A percentile compares a stretch with the other conserved stretches of the same genome.
Conservation (phyloP, 495 filamentous ascomycete genomes). For the Talaromyces adpressus region DNA sequence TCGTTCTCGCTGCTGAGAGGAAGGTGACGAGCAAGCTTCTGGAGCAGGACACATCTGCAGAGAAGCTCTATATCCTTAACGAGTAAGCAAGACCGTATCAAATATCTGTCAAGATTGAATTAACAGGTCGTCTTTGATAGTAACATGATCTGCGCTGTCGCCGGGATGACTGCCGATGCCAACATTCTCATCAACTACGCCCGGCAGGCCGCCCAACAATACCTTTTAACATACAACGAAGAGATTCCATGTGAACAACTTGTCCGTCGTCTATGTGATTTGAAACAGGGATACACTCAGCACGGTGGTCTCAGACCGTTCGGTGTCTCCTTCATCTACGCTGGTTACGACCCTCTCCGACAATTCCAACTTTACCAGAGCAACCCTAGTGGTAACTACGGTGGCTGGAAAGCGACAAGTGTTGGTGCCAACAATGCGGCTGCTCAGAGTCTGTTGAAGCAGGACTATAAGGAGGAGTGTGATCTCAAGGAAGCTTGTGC, state of each 20-base stretch:
- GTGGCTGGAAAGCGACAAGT: slow-evolving; percentile 97
- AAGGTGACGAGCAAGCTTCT: slow-evolving; percentile 99
- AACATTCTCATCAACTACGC: slow-evolving; percentile 99
- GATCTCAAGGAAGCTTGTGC: slow-evolving; percentile 93
- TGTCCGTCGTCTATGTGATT: slow-evolving; percentile 90
- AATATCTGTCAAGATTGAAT: background rate
- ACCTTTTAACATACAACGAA: slow-evolving; percentile 98
- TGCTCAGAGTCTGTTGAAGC: slow-evolving; percentile 95
- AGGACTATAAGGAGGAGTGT: slow-evolving; percentile 98
- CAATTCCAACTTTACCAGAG: slow-evolving; percentile 99
- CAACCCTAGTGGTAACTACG: slow-evolving; percentile 99
- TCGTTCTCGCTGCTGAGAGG: slow-evolving; percentile 96
- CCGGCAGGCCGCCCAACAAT: slow-evolving; percentile 90
- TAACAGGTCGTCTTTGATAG: slow-evolving; percentile 34
- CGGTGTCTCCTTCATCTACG: slow-evolving; percentile 99
- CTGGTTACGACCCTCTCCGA: slow-evolving; percentile 87
- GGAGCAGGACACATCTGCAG: slow-evolving; percentile 97
- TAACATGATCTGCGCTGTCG: slow-evolving; percentile 99
- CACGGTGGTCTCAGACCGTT: slow-evolving; percentile 97
- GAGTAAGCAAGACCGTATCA: slow-evolving; percentile 50
- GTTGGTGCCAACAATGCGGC: slow-evolving; percentile 97
- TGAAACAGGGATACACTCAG: slow-evolving; percentile 99
- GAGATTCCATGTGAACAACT: slow-evolving; percentile 99
- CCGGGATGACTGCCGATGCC: slow-evolving; percentile 97
- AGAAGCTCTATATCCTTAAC: slow-evolving; percentile 99